Base-by-base conservation (phyloP, 164 flowering plant species). In the Euptelea pleiosperma region DNA sequence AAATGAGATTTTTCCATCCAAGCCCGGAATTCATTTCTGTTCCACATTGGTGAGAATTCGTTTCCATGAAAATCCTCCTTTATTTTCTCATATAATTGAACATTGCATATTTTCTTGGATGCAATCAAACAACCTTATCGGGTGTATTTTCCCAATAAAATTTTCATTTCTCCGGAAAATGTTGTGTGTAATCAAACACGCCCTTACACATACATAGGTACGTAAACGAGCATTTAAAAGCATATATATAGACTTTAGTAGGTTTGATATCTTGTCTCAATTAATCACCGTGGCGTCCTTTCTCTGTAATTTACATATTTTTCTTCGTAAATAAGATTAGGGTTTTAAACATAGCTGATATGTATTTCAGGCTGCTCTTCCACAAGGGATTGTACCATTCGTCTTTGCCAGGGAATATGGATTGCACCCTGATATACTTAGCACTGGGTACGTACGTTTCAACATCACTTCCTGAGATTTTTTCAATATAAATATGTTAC, bases 331-430 rank as follows among this genome's bases (percentile, higher is more conserved):
- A 5, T 52, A 2, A 31, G 14, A 18, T 8, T 48, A 22, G 31
- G 14, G 6, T 42, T 49, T 40, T 28, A 5, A 42, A 2, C 10
- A 40, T 7, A 35, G 14, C 25, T 37, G 3, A 18, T 12, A 6
- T 1, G 5, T n/a, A 42, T 62, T 29, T 29, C 71, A 81, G 86
- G 82, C 89, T 24, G 86, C 86, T 36, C 83, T 84, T 52, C 86
- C 89, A 1, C 89, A 82, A 70, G 89, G 84, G 37, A 82, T 84
- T 19, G 86, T 84, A 14, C 86, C 89, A 24, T 84, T 84, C 52
- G 89, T 84, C 5, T 84, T 81, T 51, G 89, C 89, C 4, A 73
- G 80, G 61, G 86, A 84, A 57, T 84, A 84, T 49, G 78, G 78
- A 1, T 54, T 83, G 71, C 89, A 84, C 58, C 80, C 89, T 2